Evolutionary conservation across 2,329 filamentous ascomycete species (phyloP), one percentile per base, ranked within the genome.

Genomic region (Nothopassalora personata): DNA sequence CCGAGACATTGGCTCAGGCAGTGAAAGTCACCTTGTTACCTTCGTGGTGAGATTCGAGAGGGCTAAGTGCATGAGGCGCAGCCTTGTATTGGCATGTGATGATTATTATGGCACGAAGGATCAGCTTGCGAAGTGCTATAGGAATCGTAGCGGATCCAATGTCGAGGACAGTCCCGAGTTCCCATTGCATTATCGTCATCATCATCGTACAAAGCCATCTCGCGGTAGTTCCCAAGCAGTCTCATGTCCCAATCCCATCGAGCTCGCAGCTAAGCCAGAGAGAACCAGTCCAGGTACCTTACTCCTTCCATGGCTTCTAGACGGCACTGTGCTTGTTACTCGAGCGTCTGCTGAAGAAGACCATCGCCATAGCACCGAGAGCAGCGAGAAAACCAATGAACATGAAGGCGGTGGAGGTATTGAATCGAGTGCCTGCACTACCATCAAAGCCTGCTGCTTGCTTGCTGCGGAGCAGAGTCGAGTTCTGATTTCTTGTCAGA

Each of bases 341-440:
- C 4, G 53, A 31, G 9, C 43, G 27, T 30, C 39, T 55, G 34
- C 28, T 39, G 30, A 64, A 46, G 48, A 62, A 55, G 0, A 57
- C 49, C 5, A 59, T 43, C 6, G 54, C 57, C 18, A 60, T 53
- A 10, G 57, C 53, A 10, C 54, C 50, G 19, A 62, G 15, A 1
- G 59, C 56, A 23, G 53, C 39, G 9, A 58, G 33, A 23, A 62
- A 53, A 8, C 54, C 61, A 2, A 61, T 47, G 43, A 64, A 62
- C 53, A 57, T 61, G 53, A 64, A 64, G 9, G 59, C 60, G n/a
- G 53, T 58, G 13, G 47, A 51, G 15, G 60, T 51, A 8, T 56
- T 54, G 28, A 56, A 50, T 27, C 47, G 33, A 15, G 23, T 23
- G 3, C 1, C 23, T 23, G 23, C 23, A 23, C 23, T 23, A 3